Base-by-base conservation (phyloP, 192 early-diverging fungal genomes). In the Obelidium mucronatum region DNA sequence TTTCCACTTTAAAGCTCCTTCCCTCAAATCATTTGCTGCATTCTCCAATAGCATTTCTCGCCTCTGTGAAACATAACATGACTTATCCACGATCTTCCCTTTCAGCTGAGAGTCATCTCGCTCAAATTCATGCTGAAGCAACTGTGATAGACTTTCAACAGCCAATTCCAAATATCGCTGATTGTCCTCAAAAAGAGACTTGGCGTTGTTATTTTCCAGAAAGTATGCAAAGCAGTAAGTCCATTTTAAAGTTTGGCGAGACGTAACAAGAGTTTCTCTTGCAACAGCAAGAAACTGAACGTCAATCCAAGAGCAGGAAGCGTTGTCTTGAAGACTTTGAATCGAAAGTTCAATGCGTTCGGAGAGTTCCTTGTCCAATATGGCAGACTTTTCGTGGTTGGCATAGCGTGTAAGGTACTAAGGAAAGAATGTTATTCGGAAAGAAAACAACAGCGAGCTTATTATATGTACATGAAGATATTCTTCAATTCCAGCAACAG, bases 191-290 rank as follows among this genome's bases (percentile, higher is more conserved):
- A 98, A 99, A 30, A 99, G 81, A 22, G 85, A 92, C 19, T 94
- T 96, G 77, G 91, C 84, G 83, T 98, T 98, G 75, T 90, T 88
- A 37, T 90, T 82, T 19, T 81, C 74, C 79, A 99, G 88, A 74
- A 96, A 99, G 84, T 93, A 99, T 0, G 96, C 97, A 80, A 99
- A 93, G 3, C 91, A 92, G 81, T 98, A 99, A 0, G 97, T 96
- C 98, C 98, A 99, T 75, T 95, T 97, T 30, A 99, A 86, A 0
- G 94, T 97, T 77, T 84, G 90, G 75, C 98, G 94, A 73, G 95
- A 94, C 61, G 93, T 80, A 5, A 95, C 86, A 33, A 98, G 88
- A 0, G 93, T 92, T 76, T 96, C 95, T 37, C 95, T 96, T 2
- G 97, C 97, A 51, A 92, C 92, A 62, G 90, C 90, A 35, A 99